A percentile compares a stretch with the other conserved stretches of the same genome.
These are phyloP conservation scores for Leccinum aurantiacum DNA, from an alignment of 768 basidiomycete species.

Conservation along the genomic window DNA sequence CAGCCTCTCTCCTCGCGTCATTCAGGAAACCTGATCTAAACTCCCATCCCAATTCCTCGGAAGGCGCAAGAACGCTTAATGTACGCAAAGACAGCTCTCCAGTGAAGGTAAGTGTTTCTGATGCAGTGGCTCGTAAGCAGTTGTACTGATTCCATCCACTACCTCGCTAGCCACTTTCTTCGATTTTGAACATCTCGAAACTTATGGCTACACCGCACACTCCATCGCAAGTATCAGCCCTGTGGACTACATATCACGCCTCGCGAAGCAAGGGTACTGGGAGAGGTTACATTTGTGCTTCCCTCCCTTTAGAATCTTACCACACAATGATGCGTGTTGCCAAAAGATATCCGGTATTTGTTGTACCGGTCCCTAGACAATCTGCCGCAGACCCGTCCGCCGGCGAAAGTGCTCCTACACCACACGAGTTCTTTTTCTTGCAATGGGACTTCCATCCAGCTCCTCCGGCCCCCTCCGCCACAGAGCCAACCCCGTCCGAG, in stretches of 20 bases:
- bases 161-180: constrained; percentile 65
- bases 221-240: constrained; percentile 66
- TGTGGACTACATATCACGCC: constrained; percentile 91
- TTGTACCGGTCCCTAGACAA: constrained; percentile 75
- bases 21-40: constrained; percentile 16
- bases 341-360: constrained; percentile 70
- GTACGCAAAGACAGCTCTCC: constrained; percentile 65
- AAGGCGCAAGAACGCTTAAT: constrained; percentile 10
- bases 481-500: constrained; percentile 45
- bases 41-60: constrained; percentile 3
- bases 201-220: constrained; percentile 69
- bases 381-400: constrained; percentile 26
- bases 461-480: constrained; percentile 57
- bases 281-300: constrained; percentile 82
- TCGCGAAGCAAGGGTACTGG: constrained; percentile 78
- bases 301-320: constrained; percentile 74
- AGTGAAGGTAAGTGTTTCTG: constrained; percentile 48
- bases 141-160: neutral
- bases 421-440: constrained; percentile 81
- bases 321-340: constrained; percentile 64
- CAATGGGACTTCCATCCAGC: constrained; percentile 87
- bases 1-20: constrained; percentile 13
- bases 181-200: constrained; percentile 75
- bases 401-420: constrained; percentile 35
- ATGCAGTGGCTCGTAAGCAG: neutral